A percentile compares a stretch with the other conserved stretches of the same genome.
Evolutionary conservation across 2,329 filamentous ascomycete genomes (phyloP).

Genomic region (Leptographium wingfieldii): DNA sequence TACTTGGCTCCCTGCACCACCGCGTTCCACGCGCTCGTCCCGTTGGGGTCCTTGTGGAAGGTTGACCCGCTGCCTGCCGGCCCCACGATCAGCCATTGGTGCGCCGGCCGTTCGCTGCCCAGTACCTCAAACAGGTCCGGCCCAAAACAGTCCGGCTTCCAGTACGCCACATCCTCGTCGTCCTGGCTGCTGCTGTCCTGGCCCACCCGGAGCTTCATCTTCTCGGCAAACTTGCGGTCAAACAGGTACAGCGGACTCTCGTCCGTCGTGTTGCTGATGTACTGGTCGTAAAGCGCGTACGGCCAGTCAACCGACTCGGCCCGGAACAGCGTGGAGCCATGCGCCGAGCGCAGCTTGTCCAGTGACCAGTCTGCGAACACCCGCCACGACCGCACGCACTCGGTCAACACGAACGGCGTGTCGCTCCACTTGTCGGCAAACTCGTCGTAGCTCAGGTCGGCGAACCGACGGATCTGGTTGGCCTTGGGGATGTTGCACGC

Average conservation of each 20-base stretch:
- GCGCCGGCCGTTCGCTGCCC: conserved; percentile 66
- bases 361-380: conserved; percentile 63
- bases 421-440: conserved; percentile 67
- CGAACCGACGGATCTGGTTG: conserved; percentile 62
- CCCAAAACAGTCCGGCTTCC: conserved; percentile 73
- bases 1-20: conserved; percentile 85
- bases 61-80: conserved; percentile 80
- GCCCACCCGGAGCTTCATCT: conserved; percentile 62
- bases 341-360: conserved; percentile 49
- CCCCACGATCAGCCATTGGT: conserved; percentile 86
- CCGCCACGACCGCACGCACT: conserved; percentile 72
- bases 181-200: conserved; percentile 25
- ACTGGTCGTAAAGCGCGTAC: conserved; percentile 65
- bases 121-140: conserved; percentile 75
- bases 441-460: conserved; percentile 55
- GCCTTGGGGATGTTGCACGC: conserved; percentile 54
- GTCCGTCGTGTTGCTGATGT: conserved; percentile 68
- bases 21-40: conserved; percentile 81
- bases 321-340: conserved; percentile 58
- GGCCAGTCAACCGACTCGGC: conserved; percentile 93
- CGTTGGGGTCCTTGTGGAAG: conserved; percentile 77
- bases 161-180: conserved; percentile 41
- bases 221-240: conserved; percentile 73
- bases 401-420: conserved; percentile 75
- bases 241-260: conserved; percentile 91